These are phyloP conservation scores for Septoria linicola DNA, from an alignment of 2,329 filamentous ascomycete species.

Conservation along the genomic window DNA sequence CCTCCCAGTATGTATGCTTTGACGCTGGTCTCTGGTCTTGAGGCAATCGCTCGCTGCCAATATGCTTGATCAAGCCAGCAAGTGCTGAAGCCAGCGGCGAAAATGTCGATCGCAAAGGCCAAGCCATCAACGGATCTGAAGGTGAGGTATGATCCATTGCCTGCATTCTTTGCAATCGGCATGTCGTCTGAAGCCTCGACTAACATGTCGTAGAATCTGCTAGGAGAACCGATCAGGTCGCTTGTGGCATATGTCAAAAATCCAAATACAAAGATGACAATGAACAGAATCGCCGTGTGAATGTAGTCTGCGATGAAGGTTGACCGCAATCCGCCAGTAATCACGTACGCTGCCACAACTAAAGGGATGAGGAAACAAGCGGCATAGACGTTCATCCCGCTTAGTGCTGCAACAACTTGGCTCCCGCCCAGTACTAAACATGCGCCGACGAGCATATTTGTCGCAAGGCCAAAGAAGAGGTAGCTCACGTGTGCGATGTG, in stretches of 20 bases:
- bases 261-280: constrained; percentile 48
- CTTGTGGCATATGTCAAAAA: constrained; percentile 45
- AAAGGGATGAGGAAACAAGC: constrained; percentile 47
- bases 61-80: constrained; percentile 44
- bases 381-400: constrained; percentile 49
- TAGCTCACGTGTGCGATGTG: constrained; percentile 32
- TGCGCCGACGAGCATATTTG: constrained; percentile 46
- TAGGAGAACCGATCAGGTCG: constrained; percentile 42
- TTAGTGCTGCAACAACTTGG: constrained; percentile 46
- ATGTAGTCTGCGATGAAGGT: constrained; percentile 46
- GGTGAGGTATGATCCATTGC: constrained; percentile 44
- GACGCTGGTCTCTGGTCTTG: constrained; percentile 41
- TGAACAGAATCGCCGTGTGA: constrained; percentile 45
- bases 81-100: constrained; percentile 30
- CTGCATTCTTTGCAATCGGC: constrained; percentile 42
- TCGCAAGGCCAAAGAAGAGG: constrained; percentile 44
- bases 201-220: constrained; percentile 44
- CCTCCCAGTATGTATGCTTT: constrained; percentile 44
- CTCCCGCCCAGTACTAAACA: constrained; percentile 48
- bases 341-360: constrained; percentile 41
- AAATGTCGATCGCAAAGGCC: constrained; percentile 43
- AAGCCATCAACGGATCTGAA: constrained; percentile 44
- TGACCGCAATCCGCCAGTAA: constrained; percentile 42
- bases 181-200: constrained; percentile 39
- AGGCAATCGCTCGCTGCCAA: constrained; percentile 49